Evolutionary conservation across 164 flowering plant genomes (phyloP), one percentile per base, ranked within the genome.

Genomic region (Vitis riparia): DNA sequence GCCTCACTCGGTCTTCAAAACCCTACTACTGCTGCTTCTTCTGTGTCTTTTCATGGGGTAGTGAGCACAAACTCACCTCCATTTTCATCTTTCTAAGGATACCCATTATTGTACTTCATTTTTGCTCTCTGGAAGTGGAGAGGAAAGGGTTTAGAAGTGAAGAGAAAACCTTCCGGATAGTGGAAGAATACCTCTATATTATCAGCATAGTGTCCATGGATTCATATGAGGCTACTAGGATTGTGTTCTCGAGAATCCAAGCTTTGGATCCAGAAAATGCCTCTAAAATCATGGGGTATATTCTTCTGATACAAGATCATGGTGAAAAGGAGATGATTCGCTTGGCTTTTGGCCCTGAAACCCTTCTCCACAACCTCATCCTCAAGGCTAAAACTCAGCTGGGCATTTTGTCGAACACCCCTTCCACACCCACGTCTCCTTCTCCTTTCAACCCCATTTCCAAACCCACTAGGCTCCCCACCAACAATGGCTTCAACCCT

Each of bases 281-380:
- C 14, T 82, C 98, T 8, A 91, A 90, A 78, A 91, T 91, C 71
- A 83, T 90, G 72, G 97, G 97, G 13, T 88, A 76, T 63, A 80
- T 95, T 55, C 86, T 89, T 52, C 86, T 89, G 5, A 68, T 95
- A 23, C 91, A 88, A 63, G 97, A 86, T 69, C 69, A 82, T 57
- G 82, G 85, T 2, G 96, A 91, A 9, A 75, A 79, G 19, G 97
- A 95, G 62, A 86, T 95, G 96, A 85, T 90, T 15, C 76, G 93
- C 0, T 72, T 90, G 13, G 99, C 99, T 2, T 76, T 80, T 57
- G 89, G 88, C 8, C 90, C 96, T 0, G 97, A 93, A 23, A 58
- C 78, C 7, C 55, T 78, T 13, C 75, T 95, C 6, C 88, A 77
- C 3, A n/a, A 73, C 19, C 66, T 88, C 67, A 82, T 91, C 9